Conservation (phyloP, 2,329 filamentous ascomycete genomes). For the Knufia fluminis region DNA sequence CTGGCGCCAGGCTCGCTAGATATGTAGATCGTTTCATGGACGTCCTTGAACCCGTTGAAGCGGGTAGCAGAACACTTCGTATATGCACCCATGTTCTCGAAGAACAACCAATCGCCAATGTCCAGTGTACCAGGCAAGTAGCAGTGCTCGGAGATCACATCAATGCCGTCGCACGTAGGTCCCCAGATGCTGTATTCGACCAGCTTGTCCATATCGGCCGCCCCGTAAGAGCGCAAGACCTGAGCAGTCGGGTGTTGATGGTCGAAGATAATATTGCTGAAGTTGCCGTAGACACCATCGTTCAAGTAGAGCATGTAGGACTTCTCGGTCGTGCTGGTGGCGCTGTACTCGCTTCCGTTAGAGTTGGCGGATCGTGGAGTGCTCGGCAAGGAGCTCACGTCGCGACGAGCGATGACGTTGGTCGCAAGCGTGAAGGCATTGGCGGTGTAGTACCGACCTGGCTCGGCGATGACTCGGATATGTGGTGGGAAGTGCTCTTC, state of each 20-base stretch:
- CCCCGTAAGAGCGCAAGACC: slow-evolving; percentile 55
- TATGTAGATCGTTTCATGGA: slow-evolving; percentile 88
- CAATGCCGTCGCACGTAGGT: slow-evolving; percentile 94
- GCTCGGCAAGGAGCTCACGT: slow-evolving; percentile 59
- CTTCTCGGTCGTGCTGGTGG: slow-evolving; percentile 38
- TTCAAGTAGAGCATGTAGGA: slow-evolving; percentile 98
- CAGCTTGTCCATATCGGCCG: slow-evolving; percentile 48
- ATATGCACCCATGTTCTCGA: slow-evolving; percentile 97
- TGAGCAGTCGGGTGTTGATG: slow-evolving; percentile 86
- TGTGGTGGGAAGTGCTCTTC: slow-evolving; percentile 79
- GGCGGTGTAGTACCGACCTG: slow-evolving; percentile 91
- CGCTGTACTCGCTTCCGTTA: slow-evolving; percentile 27
- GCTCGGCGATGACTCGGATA: slow-evolving; percentile 86
- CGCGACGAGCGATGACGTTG: slow-evolving; percentile 91
- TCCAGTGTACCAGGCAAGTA: slow-evolving; percentile 68
- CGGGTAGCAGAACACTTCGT: slow-evolving; percentile 95
- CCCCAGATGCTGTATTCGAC: slow-evolving; percentile 96
- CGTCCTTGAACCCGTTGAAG: slow-evolving; percentile 94
- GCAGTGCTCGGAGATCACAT: slow-evolving; percentile 79
- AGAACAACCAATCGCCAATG: slow-evolving; percentile 96
- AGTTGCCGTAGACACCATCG: slow-evolving; percentile 96
- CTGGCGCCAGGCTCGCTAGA: slow-evolving; percentile 83
- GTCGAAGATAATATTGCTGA: slow-evolving; percentile 98
- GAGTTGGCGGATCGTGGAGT: slow-evolving; percentile 22
- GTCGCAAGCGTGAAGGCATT: slow-evolving; percentile 89